phyloP scores from a whole-genome alignment of 768 basidiomycete genomes.

The Rhodosporidiobolus sp. region DNA sequence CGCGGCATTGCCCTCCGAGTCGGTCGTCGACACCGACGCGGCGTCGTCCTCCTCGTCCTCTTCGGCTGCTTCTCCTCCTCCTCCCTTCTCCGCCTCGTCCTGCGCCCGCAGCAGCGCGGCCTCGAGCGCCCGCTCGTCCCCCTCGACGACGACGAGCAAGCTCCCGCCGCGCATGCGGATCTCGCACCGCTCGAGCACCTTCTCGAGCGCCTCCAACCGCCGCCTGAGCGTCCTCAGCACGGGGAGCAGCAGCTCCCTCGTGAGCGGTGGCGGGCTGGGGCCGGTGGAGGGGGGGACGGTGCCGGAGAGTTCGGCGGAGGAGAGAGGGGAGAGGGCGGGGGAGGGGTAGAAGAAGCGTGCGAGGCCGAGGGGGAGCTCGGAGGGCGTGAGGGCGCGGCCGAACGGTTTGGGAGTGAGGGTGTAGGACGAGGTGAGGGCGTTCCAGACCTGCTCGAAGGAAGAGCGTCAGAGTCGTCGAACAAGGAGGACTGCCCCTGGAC shows the following conservation, averaged over 20 bases:
- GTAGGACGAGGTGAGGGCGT: conserved; percentile 59
- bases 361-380: conserved; percentile 73
- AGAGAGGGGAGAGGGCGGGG: conserved; percentile 15
- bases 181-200: conserved; percentile 58
- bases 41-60: conserved; percentile 46
- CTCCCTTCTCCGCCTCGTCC: conserved; percentile 46
- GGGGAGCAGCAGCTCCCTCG: conserved; percentile 57
- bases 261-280: not conserved
- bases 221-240: conserved; percentile 61
- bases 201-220: conserved; percentile 50
- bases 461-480: too few relatives aligned
- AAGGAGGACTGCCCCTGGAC: too few relatives aligned
- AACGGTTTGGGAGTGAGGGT: conserved; percentile 69
- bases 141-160: conserved; percentile 76
- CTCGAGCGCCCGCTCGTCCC: conserved; percentile 53
- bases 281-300: conserved; percentile 14
- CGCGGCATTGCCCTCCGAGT: conserved; percentile 33
- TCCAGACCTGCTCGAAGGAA: conserved; percentile 61
- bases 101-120: conserved; percentile 45
- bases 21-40: conserved; percentile 33
- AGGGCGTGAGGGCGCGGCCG: conserved; percentile 68
- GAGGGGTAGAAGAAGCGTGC: conserved; percentile 75
- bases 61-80: conserved; percentile 45
- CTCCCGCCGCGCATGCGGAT: conserved; percentile 79
- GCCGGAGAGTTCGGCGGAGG: conserved; percentile 1